These are phyloP conservation scores for Yamagishiella unicocca DNA, from an alignment of 139 green algal genomes.

Conservation along the genomic window DNA sequence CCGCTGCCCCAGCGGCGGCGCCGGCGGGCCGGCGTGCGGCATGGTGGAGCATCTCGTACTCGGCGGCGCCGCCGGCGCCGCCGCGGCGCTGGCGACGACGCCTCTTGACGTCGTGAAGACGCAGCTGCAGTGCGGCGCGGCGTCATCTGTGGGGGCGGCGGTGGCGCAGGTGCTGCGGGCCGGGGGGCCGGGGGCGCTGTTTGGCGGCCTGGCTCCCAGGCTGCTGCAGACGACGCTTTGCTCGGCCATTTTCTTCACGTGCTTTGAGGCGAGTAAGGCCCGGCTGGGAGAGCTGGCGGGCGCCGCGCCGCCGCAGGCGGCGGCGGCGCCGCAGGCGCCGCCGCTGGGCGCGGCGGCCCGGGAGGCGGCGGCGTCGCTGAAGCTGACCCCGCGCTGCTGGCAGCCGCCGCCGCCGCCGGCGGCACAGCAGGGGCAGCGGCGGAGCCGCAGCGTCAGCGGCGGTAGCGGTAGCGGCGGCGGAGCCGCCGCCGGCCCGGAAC, in stretches of 20 bases:
- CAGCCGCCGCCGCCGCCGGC: not conserved
- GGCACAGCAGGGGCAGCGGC: not conserved
- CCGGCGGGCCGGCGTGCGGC: not conserved
- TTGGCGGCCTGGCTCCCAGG: constrained; percentile 64
- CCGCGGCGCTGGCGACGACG: constrained; percentile 76
- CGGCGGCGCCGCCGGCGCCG: constrained; percentile 72
- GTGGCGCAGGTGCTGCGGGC: not conserved
- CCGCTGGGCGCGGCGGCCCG: not conserved
- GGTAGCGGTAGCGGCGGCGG: not conserved
- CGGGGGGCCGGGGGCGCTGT: constrained; percentile 56
- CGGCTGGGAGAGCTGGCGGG: not conserved
- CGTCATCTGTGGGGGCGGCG: constrained; percentile 3
- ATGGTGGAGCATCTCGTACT: constrained; percentile 46
- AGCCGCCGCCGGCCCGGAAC: not conserved
- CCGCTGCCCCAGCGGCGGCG: too few relatives aligned
- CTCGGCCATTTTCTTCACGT: constrained; percentile 81
- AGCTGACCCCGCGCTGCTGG: not conserved
- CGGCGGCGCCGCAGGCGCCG: not conserved
- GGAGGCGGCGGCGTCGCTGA: not conserved
- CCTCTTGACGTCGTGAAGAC: constrained; percentile 86
- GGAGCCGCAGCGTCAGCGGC: not conserved
- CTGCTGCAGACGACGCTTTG: constrained; percentile 76
- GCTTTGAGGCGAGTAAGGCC: constrained; percentile 67
- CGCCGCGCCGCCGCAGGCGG: not conserved
- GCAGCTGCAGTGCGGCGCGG: constrained; percentile 71